phyloP scores from a whole-genome alignment of 768 basidiomycete genomes.

The Rhodosporidiobolus sp. region DNA sequence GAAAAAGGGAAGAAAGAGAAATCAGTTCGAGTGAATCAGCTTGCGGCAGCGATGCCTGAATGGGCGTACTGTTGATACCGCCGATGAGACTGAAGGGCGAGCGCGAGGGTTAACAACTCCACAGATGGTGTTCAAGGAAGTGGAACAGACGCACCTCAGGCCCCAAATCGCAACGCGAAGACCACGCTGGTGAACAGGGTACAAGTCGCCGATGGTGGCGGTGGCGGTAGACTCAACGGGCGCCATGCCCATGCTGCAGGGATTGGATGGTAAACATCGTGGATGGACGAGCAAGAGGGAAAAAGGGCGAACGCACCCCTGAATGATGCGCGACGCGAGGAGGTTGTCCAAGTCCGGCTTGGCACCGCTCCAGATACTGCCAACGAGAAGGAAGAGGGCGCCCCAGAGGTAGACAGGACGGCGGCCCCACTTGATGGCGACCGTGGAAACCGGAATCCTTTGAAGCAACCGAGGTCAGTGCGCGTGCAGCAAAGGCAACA shows the following conservation, averaged over 20 bases:
- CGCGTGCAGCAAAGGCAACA: no score
- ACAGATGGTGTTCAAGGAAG: no score
- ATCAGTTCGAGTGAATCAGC: no score
- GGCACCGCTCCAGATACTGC: slow-evolving; percentile 7
- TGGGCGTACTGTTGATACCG: background rate
- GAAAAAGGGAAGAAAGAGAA: background rate
- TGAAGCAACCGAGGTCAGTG: no score
- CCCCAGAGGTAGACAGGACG: background rate
- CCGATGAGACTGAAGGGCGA: background rate
- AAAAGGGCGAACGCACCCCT: no score
- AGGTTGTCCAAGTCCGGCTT: slow-evolving; percentile 4
- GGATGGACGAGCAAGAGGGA: no score
- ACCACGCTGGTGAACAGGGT: background rate
- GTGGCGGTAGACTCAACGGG: background rate
- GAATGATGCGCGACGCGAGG: background rate
- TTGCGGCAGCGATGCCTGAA: no score
- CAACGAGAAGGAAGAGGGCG: slow-evolving; percentile 15
- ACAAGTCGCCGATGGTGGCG: background rate
- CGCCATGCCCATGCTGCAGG: slow-evolving; percentile 6
- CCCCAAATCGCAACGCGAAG: background rate
- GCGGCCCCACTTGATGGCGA: slow-evolving; percentile 11
- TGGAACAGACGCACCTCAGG: background rate
- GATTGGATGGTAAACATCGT: no score
- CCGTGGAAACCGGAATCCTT: background rate
- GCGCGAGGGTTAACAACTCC: no score